Conservation (phyloP, 1,284 basidiomycete species). For the Apiotrichum mycotoxinovorans region DNA sequence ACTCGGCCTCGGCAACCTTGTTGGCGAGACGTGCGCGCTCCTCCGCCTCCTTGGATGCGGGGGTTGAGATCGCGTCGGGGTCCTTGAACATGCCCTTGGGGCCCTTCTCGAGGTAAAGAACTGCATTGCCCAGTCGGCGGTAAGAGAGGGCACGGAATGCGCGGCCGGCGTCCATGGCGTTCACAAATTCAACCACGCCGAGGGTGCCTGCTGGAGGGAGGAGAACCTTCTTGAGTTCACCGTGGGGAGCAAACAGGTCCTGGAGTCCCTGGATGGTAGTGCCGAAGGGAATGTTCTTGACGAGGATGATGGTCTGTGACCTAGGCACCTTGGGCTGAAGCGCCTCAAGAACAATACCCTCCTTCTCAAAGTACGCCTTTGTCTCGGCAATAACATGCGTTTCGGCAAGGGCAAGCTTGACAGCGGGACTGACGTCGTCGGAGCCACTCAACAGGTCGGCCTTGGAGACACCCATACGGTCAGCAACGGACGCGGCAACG, state of each 20-base stretch:
- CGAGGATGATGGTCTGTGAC: slow-evolving; percentile 79
- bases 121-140: slow-evolving; percentile 78
- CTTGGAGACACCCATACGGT: slow-evolving; percentile 77
- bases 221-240: slow-evolving; percentile 69
- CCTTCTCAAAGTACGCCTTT: slow-evolving; percentile 73
- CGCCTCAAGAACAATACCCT: slow-evolving; percentile 54
- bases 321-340: slow-evolving; percentile 54
- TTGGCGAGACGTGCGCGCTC: slow-evolving; percentile 47
- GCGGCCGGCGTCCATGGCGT: slow-evolving; percentile 64
- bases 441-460: slow-evolving; percentile 65
- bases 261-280: slow-evolving; percentile 71
- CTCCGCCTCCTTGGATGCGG: slow-evolving; percentile 43
- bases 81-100: slow-evolving; percentile 71
- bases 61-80: slow-evolving; percentile 16
- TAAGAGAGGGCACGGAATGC: slow-evolving; percentile 84
- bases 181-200: slow-evolving; percentile 82
- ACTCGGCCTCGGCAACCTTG: slow-evolving; percentile 26
- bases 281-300: slow-evolving; percentile 96
- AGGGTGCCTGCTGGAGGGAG: slow-evolving; percentile 92
- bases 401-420: slow-evolving; percentile 92
- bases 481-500: slow-evolving; percentile 75
- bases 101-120: slow-evolving; percentile 91
- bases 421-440: slow-evolving; percentile 59
- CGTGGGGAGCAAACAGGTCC: slow-evolving; percentile 74
- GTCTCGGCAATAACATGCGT: slow-evolving; percentile 91